A percentile compares a stretch with the other conserved stretches of the same genome.
These are phyloP conservation scores for Apiotrichum domesticum DNA, from an alignment of 1,284 basidiomycete genomes.

Conservation along the genomic window DNA sequence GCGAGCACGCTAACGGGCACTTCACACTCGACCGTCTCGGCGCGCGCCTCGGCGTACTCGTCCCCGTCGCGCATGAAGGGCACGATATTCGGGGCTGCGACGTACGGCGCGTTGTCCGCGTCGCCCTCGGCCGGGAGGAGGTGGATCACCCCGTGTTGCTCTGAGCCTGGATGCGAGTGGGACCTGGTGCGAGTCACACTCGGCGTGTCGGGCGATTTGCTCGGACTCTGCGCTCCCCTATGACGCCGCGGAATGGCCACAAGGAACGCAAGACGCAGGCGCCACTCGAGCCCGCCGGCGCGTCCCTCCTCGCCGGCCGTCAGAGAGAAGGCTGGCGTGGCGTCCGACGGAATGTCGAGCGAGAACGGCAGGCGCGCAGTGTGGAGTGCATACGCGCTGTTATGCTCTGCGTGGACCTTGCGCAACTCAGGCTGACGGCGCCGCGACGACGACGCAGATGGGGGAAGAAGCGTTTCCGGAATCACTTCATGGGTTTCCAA, in stretches of 20 bases:
- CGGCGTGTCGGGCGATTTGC: too few relatives aligned
- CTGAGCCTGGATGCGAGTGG: constrained; percentile 55
- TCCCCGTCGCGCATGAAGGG: constrained; percentile 46
- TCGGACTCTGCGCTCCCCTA: too few relatives aligned
- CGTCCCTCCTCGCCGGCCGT: constrained; percentile 47
- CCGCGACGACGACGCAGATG: constrained; percentile 39
- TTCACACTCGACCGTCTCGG: constrained; percentile 84
- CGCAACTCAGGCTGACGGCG: constrained; percentile 30
- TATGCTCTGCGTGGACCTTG: constrained; percentile 72
- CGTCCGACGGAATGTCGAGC: constrained; percentile 82
- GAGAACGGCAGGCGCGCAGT: constrained; percentile 71
- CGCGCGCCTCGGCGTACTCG: constrained; percentile 50
- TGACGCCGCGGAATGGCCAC: constrained; percentile 56
- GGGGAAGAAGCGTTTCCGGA: constrained; percentile 54
- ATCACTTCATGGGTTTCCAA: constrained; percentile 79
- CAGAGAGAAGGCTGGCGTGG: constrained; percentile 67
- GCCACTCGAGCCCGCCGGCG: constrained; percentile 75
- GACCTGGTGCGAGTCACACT: constrained; percentile 42
- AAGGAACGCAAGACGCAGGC: constrained; percentile 69
- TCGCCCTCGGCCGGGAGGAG: constrained; percentile 20
- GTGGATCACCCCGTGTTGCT: constrained; percentile 3
- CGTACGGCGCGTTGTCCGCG: constrained; percentile 16
- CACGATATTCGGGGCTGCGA: constrained; percentile 55
- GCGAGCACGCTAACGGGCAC: constrained; percentile 82
- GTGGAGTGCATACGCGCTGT: constrained; percentile 64